Evolutionary conservation across 176 grass and related monocot species (phyloP).

Genomic region (Otatea glauca): DNA sequence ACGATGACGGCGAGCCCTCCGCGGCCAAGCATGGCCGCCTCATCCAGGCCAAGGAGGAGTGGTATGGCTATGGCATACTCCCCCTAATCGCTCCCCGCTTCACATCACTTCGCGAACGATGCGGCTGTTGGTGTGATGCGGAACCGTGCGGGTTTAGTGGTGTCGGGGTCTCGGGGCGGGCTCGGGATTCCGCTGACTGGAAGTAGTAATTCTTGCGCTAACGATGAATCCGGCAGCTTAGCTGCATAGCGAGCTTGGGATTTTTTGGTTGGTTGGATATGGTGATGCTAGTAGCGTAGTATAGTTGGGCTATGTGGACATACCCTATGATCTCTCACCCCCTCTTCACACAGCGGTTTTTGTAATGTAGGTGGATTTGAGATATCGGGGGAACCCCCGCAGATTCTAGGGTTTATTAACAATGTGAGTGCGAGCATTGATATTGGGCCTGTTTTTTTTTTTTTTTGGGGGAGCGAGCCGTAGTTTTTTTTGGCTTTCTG

Average conservation of each 20-base stretch:
- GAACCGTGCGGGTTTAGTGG: conserved; percentile 29
- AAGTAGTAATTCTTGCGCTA: not conserved
- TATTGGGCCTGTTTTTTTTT: not conserved
- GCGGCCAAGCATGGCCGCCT: conserved; percentile 53
- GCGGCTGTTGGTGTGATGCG: not conserved
- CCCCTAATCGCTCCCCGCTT: not conserved
- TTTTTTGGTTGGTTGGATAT: conserved; percentile 22
- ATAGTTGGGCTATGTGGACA: not conserved
- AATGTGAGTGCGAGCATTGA: not conserved
- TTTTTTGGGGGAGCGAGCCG: too few relatives aligned
- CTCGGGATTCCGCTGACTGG: conserved; percentile 22
- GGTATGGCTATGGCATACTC: conserved; percentile 36
- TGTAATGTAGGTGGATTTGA: not conserved
- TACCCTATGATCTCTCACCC: not conserved
- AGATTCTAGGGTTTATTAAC: conserved; percentile 11
- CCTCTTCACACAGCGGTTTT: not conserved
- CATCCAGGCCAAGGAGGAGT: conserved; percentile 64
- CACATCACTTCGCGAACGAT: not conserved
- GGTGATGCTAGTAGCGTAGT: not conserved
- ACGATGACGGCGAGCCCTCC: conserved; percentile 45
- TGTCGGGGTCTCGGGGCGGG: not conserved
- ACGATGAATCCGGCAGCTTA: not conserved
- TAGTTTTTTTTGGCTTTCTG: too few relatives aligned
- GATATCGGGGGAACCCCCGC: not conserved
- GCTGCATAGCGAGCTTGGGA: not conserved